Base-by-base conservation (phyloP, 345 rosid species). In the Eucalyptus viminalis region DNA sequence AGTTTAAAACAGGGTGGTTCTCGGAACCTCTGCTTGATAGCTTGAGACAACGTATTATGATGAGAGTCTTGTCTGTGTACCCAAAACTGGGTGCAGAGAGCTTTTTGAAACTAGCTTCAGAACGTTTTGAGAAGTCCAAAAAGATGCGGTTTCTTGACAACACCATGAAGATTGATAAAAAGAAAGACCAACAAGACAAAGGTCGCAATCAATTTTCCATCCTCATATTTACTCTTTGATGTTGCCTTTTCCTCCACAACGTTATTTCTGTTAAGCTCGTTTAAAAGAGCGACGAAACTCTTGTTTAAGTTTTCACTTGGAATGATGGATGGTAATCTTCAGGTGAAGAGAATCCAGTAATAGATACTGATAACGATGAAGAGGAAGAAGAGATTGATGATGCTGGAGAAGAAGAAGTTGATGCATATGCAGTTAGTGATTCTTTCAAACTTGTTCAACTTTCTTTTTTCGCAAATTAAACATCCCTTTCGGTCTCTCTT, bases 1-100 rank as follows among this genome's bases (percentile, higher is more conserved):
- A 98, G 99, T 92, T 92, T 89, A 95, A 92, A 95, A 94, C 97
- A 86, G 99, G 99, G 89, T 98, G 99, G 99, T 97, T 98, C 92
- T 93, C 94, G 13, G 95, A 92, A 88, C 89, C 94, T 69, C 89
- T 94, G 91, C 95, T 95, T 90, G 98, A 96, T 90, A 92, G 95
- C 90, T 91, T 97, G 88, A 95, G 98, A 91, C 94, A 93, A 88
- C 95, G 97, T 80, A 94, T 96, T 51, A 95, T 96, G 93, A 90
- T 96, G 91, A 95, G 96, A 93, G 97, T 95, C 92, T 92, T 98
- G 89, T 94, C 97, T 86, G 92, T 96, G 49, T 98, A 91, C 90
- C 97, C 98, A 29, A 92, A 92, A 89, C 12, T 94, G 25, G 99
- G 97, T 87, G 97, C 95, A 43, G 94, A 95, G 90, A 95, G 94